Evolutionary conservation across 2,329 filamentous ascomycete species (phyloP), one percentile per base, ranked within the genome.

Genomic region (Fusarium fracticaudum): DNA sequence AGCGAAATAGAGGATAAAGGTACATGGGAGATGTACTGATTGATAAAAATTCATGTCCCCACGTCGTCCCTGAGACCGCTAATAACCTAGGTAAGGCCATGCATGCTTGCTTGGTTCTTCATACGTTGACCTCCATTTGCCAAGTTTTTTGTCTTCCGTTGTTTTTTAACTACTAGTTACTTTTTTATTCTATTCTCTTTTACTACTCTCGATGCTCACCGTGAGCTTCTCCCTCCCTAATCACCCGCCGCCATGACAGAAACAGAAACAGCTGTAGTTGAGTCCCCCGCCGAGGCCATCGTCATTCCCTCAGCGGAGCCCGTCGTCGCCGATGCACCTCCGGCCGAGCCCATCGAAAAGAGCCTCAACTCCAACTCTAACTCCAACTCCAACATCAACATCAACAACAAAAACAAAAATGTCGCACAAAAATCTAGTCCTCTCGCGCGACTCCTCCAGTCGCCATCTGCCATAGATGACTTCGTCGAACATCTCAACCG

Each of bases 401-500:
- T 18, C 43, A 57, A 51, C 26, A 29, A 29, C 24, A 22, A 24
- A 47, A 47, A 24, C 18, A n/a, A 55, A 55, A 55, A 55, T 55
- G 33, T 41, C 29, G 43, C 62, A 22, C 38, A 41, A 40, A 59
- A 60, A 37, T 22, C 37, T 35, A 61, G 45, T 57, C 73, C 57
- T 58, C 59, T 75, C 31, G 63, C 72, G 20, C 53, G 57, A 35
- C 67, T 78, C 48, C 71, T 74, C 26, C 64, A 68, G 44, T 66
- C 74, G 44, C 72, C 76, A 20, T 72, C 72, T 33, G 73, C 71
- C 77, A 41, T 85, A 76, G 89, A 91, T 79, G 84, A 82, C 80
- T 88, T 90, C 79, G 81, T 91, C 71, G 80, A 85, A 33, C 87
- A 87, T 81, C 85, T 91, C 55, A 84, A 87, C 79, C 90, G 90